Percentiles rank a stretch among this genome's conserved stretches.
These are phyloP conservation scores for Metschnikowia arizonensis DNA, from an alignment of 805 yeast genomes.

Conservation along the genomic window DNA sequence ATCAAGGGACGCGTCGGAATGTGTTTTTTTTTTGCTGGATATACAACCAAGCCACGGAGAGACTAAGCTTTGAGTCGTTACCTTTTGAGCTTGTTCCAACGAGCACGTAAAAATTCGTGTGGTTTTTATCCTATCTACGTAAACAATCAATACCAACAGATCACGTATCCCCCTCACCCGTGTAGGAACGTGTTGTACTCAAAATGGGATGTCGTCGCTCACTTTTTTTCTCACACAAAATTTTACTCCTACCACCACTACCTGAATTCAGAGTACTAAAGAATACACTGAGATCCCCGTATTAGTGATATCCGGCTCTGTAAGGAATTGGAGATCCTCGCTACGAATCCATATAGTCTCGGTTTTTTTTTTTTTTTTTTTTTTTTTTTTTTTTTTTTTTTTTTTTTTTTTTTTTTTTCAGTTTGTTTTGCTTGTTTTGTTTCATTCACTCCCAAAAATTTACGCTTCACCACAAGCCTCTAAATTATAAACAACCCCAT, in stretches of 20 bases:
- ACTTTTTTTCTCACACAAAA: conserved; percentile 12
- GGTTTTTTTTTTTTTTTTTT: too few relatives aligned
- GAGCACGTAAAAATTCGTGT: background rate
- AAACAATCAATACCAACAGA: background rate
- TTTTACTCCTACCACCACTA: conserved; percentile 4
- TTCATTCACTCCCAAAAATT: background rate
- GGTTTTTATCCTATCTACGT: background rate
- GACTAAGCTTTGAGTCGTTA: background rate
- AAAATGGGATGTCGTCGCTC: conserved; percentile 19
- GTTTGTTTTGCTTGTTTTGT: too few relatives aligned
- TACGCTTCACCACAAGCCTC: background rate
- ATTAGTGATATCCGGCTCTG: background rate
- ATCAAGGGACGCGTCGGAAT: background rate
- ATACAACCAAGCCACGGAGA: background rate
- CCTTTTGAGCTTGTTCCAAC: background rate
- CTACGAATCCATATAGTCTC: too few relatives aligned
- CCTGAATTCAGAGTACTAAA: background rate
- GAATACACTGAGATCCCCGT: background rate
- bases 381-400: too few relatives aligned
- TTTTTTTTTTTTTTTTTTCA: too few relatives aligned
- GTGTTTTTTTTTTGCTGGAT: background rate
- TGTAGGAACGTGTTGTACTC: conserved; percentile 20
- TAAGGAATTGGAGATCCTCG: background rate
- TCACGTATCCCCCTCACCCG: background rate
- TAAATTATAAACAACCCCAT: background rate